Conservation (phyloP, 2,329 filamentous ascomycete genomes). For the Volutella citrinella region DNA sequence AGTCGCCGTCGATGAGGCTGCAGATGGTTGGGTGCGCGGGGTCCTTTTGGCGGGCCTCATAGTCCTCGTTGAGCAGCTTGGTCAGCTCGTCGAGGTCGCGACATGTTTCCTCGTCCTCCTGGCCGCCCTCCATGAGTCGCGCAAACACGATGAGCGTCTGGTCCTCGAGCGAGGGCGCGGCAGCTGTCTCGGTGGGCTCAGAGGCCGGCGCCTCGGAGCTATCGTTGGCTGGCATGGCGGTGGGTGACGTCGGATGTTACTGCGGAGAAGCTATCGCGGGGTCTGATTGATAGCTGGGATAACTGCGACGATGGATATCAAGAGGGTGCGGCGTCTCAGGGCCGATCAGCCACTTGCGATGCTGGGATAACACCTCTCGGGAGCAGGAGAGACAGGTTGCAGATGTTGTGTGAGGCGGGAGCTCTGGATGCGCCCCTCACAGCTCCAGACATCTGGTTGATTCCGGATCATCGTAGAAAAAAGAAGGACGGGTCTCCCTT, state of each 20-base stretch:
- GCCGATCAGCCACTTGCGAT: too few relatives aligned
- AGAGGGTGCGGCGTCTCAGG: too few relatives aligned
- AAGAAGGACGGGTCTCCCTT: too few relatives aligned
- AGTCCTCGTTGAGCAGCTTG: conserved; percentile 56
- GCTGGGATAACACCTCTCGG: too few relatives aligned
- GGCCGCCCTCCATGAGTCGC: conserved; percentile 84
- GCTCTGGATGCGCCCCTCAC: too few relatives aligned
- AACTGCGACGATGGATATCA: too few relatives aligned
- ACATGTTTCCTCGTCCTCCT: conserved; percentile 73
- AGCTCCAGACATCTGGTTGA: too few relatives aligned
- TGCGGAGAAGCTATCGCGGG: too few relatives aligned
- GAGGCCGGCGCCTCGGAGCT: conserved; percentile 9
- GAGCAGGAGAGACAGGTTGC: too few relatives aligned
- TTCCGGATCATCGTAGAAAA: too few relatives aligned
- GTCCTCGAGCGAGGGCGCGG: conserved; percentile 47
- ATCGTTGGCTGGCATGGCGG: conserved; percentile 11
- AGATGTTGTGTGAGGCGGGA: too few relatives aligned
- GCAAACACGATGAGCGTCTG: conserved; percentile 77
- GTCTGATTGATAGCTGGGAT: too few relatives aligned
- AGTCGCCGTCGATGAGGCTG: conserved; percentile 66
- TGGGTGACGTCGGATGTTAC: conserved; percentile 4
- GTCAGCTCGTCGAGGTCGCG: conserved; percentile 56
- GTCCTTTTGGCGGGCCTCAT: conserved; percentile 40
- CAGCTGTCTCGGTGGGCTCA: conserved; percentile 4
- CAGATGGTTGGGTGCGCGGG: conserved; percentile 48